Conservation (phyloP, 306 rosid species). For the Crotalaria pallida region DNA sequence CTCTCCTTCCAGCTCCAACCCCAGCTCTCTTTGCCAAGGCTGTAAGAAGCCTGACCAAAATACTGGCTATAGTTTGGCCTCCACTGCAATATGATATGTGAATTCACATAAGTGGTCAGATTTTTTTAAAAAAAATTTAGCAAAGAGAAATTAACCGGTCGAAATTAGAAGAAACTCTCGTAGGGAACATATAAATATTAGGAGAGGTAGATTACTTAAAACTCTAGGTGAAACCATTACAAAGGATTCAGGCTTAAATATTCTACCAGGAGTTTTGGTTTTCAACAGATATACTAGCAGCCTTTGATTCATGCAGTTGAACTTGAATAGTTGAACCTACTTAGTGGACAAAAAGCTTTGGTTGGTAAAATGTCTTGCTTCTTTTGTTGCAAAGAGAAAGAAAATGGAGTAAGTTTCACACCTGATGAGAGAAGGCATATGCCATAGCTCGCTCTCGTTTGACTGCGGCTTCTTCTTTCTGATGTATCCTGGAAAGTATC, state of each 20-base stretch:
- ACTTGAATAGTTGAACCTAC: not conserved
- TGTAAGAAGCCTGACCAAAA: slow-evolving; percentile 56
- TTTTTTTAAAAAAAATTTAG: no score
- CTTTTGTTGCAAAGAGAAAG: not conserved
- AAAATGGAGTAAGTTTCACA: slow-evolving; percentile 12
- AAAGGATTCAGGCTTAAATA: not conserved
- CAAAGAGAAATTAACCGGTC: not conserved
- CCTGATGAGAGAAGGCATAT: slow-evolving; percentile 87
- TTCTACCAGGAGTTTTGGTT: no score
- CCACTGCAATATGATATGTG: slow-evolving; percentile 50
- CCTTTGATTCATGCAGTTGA: not conserved
- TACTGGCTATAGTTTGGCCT: slow-evolving; percentile 71
- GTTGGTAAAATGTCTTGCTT: not conserved
- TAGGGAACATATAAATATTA: no score
- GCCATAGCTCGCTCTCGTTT: slow-evolving; percentile 83
- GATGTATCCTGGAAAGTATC: slow-evolving; percentile 56
- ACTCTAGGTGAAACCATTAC: not conserved
- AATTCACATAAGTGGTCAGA: not conserved
- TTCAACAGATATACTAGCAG: no score
- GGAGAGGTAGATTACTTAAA: no score
- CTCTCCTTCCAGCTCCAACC: slow-evolving; percentile 93
- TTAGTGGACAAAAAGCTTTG: not conserved
- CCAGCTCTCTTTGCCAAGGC: slow-evolving; percentile 64
- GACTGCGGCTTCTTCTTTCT: slow-evolving; percentile 68
- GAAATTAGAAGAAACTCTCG: not conserved